Evolutionary conservation across 352 stramenopile genomes (phyloP).

Genomic region (Globisporangium iwayamae): DNA sequence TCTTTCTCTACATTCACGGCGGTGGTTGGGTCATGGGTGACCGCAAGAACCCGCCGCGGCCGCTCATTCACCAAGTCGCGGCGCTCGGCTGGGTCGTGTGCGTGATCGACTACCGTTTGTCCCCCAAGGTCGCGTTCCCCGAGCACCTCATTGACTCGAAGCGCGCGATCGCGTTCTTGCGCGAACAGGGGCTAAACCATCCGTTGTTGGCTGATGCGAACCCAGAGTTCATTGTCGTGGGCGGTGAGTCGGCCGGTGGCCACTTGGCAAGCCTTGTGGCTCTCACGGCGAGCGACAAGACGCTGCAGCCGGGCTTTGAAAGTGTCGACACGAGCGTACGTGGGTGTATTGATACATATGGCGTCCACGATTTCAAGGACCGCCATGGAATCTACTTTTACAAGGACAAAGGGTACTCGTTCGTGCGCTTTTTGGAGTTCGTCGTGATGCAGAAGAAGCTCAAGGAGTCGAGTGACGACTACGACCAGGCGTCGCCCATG

Average conservation of each 20-base stretch:
- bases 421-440: constrained; percentile 49
- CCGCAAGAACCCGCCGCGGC: constrained; percentile 38
- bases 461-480: constrained; percentile 39
- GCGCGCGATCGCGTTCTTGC: constrained; percentile 54
- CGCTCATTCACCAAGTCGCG: constrained; percentile 55
- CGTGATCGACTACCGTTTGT: constrained; percentile 69
- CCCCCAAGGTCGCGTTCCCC: constrained; percentile 54
- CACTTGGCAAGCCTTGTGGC: constrained; percentile 69
- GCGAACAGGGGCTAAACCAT: constrained; percentile 21
- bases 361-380: constrained; percentile 75
- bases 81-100: constrained; percentile 59
- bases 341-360: constrained; percentile 70
- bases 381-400: constrained; percentile 53
- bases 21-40: constrained; percentile 64
- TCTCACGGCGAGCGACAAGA: constrained; percentile 58
- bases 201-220: constrained; percentile 31
- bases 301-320: constrained; percentile 73
- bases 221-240: constrained; percentile 53
- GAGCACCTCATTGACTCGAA: constrained; percentile 64
- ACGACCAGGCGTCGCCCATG: constrained; percentile 49
- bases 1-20: constrained; percentile 69
- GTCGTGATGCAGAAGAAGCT: constrained; percentile 63
- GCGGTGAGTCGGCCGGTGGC: constrained; percentile 60
- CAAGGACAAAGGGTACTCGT: constrained; percentile 34
- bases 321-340: constrained; percentile 70